Conservation (phyloP, 1,139 yeast genomes). For the Yamadazyma membranifaciens region DNA sequence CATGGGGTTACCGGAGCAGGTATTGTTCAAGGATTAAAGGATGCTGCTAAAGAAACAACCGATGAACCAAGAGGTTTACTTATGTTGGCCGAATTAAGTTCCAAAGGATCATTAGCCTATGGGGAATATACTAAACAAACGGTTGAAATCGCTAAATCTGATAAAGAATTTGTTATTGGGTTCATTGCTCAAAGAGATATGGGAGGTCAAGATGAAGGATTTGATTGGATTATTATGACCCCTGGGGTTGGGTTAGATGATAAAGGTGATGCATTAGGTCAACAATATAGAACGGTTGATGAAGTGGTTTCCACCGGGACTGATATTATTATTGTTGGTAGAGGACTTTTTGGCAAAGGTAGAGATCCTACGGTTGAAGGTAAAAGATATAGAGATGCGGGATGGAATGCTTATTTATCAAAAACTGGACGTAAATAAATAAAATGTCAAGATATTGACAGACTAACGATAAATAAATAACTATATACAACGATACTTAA, state of each 20-base stretch:
- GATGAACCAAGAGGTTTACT: constrained; percentile 80
- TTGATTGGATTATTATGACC: constrained; percentile 94
- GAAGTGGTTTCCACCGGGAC: constrained; percentile 82
- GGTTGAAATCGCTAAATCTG: constrained; percentile 84
- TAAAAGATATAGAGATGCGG: constrained; percentile 84
- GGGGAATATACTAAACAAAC: constrained; percentile 89
- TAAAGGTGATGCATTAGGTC: constrained; percentile 95
- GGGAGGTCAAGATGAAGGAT: constrained; percentile 80
- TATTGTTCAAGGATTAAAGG: constrained; percentile 81
- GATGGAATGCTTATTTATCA: constrained; percentile 82
- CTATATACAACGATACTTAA: background rate
- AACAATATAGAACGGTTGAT: constrained; percentile 90
- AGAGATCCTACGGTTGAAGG: constrained; percentile 90
- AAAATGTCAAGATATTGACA: constrained; percentile 4
- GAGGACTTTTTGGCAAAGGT: constrained; percentile 95
- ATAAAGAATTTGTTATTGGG: constrained; percentile 89
- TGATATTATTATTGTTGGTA: constrained; percentile 93
- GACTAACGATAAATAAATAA: background rate
- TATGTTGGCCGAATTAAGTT: constrained; percentile 94
- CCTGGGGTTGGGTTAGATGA: constrained; percentile 99
- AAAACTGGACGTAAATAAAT: constrained; percentile 22
- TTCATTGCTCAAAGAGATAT: constrained; percentile 91
- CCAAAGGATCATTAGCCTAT: constrained; percentile 88
- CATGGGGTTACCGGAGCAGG: constrained; percentile 98
- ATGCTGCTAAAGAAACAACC: constrained; percentile 75